These are phyloP conservation scores for Ophiognomonia clavigignenti-juglandacearum DNA, from an alignment of 2,329 filamentous ascomycete genomes.

Conservation along the genomic window DNA sequence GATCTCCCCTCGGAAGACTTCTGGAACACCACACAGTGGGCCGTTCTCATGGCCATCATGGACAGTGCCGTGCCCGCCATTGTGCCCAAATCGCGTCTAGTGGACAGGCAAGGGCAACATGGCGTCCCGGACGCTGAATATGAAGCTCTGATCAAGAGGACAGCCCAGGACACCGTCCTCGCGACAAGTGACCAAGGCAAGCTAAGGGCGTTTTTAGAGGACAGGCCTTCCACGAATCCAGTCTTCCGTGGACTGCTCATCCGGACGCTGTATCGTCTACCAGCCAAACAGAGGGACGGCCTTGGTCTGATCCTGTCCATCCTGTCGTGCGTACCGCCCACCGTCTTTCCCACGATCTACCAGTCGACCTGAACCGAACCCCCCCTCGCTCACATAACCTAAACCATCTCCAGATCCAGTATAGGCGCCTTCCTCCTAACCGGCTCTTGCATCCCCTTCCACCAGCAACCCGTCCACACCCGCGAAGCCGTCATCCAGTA, in stretches of 20 bases:
- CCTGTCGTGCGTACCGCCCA: constrained; percentile 32
- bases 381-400: not conserved
- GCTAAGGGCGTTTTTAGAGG: constrained; percentile 48
- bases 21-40: constrained; percentile 48
- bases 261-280: constrained; percentile 33
- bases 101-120: constrained; percentile 37
- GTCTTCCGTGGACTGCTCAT: constrained; percentile 47
- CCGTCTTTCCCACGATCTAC: not conserved
- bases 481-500: constrained; percentile 57
- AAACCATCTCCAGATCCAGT: constrained; percentile 44
- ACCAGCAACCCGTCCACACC: constrained; percentile 53
- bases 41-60: constrained; percentile 46
- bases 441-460: constrained; percentile 59
- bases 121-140: constrained; percentile 46
- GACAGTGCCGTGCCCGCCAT: constrained; percentile 60
- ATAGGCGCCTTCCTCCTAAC: constrained; percentile 62
- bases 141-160: constrained; percentile 36
- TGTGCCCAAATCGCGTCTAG: constrained; percentile 32
- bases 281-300: constrained; percentile 27
- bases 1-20: constrained; percentile 27
- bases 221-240: constrained; percentile 46
- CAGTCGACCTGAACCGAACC: not conserved
- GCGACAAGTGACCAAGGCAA: constrained; percentile 35
- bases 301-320: constrained; percentile 35
- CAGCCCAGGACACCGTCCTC: constrained; percentile 30